These are phyloP conservation scores for Aspergillus intermedius DNA, from an alignment of 2,329 filamentous ascomycete genomes.

Conservation along the genomic window DNA sequence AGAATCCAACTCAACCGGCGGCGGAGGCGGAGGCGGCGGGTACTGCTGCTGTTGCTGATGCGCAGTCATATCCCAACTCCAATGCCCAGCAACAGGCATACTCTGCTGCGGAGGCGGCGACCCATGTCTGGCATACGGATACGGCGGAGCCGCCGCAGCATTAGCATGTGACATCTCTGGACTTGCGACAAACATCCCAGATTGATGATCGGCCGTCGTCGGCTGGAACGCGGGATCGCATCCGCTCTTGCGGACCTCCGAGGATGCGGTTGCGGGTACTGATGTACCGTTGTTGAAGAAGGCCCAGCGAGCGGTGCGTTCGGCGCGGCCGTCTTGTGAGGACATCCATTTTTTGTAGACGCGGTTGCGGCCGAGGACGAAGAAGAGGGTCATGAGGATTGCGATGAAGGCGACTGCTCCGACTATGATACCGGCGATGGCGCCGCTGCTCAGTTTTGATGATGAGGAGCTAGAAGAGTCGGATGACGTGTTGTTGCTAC, in stretches of 20 bases:
- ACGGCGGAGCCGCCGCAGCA: background rate
- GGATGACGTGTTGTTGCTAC: constrained; percentile 5
- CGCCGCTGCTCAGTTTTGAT: constrained; percentile 37
- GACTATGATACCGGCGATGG: constrained; percentile 56
- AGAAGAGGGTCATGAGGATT: constrained; percentile 41
- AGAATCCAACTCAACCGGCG: background rate
- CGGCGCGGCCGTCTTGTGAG: constrained; percentile 25
- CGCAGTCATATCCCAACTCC: background rate
- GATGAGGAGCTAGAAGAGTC: constrained; percentile 3
- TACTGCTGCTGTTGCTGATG: background rate
- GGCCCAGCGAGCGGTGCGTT: constrained; percentile 29
- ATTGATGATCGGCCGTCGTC: background rate
- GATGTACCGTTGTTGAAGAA: constrained; percentile 11
- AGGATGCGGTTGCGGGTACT: background rate
- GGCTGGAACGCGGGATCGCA: constrained; percentile 4
- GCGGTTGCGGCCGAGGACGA: constrained; percentile 29
- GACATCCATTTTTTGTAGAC: constrained; percentile 30
- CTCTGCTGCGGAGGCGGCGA: background rate
- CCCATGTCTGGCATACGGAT: background rate
- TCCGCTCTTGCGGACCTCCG: constrained; percentile 8
- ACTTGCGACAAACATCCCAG: background rate
- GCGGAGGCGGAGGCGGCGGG: background rate
- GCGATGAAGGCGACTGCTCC: constrained; percentile 44
- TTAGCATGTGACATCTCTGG: background rate
- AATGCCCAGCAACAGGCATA: background rate